Evolutionary conservation across 1,284 basidiomycete genomes (phyloP).

Genomic region (Malassezia caprae): DNA sequence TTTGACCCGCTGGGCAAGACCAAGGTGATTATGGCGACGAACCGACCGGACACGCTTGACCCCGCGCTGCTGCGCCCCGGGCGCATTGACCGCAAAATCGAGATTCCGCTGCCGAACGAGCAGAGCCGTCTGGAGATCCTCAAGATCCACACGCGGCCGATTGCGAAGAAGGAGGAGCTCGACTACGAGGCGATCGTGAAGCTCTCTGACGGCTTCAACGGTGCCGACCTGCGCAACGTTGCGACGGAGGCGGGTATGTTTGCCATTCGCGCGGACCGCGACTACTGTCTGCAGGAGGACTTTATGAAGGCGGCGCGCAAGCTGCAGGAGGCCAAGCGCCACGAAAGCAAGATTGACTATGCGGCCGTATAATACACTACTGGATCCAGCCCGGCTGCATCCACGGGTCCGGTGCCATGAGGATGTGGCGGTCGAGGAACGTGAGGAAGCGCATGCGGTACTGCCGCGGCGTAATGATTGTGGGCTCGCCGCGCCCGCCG

Average conservation of each 20-base stretch:
- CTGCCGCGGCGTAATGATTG: constrained; percentile 44
- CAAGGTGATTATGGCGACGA: constrained; percentile 79
- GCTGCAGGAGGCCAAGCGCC: constrained; percentile 60
- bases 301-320: constrained; percentile 96
- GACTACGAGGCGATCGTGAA: constrained; percentile 59
- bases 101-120: constrained; percentile 95
- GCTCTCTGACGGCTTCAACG: constrained; percentile 52
- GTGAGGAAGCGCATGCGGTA: constrained; percentile 43
- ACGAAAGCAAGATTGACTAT: constrained; percentile 47
- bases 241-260: constrained; percentile 99
- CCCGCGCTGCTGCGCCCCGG: constrained; percentile 92
- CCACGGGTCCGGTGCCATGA: constrained; percentile 43
- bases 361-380: constrained; percentile 22
- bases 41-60: constrained; percentile 63
- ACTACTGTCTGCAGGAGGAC: constrained; percentile 63
- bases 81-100: constrained; percentile 92
- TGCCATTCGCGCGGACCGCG: constrained; percentile 83
- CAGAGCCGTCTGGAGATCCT: constrained; percentile 86
- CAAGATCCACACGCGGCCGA: constrained; percentile 89
- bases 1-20: constrained; percentile 92
- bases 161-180: constrained; percentile 67
- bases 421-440: constrained; percentile 36
- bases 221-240: constrained; percentile 76
- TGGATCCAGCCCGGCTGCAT: constrained; percentile 27
- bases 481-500: constrained; percentile 48